These are phyloP conservation scores for Murraya koenigii DNA, from an alignment of 345 rosid species.

Conservation along the genomic window DNA sequence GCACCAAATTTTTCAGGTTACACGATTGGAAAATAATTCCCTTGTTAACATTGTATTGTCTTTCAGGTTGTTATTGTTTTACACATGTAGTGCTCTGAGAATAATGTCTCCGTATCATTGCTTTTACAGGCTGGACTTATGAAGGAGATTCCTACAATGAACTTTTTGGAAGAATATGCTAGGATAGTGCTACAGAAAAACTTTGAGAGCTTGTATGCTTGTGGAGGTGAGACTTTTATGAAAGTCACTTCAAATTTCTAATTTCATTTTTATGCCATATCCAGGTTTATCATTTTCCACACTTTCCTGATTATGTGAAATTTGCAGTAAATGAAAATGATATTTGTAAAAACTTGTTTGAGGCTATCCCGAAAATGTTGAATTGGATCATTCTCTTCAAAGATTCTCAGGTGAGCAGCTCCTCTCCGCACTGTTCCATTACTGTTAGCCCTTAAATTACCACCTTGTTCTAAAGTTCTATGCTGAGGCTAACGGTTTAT, in stretches of 20 bases:
- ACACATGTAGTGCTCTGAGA: slow-evolving; percentile 12
- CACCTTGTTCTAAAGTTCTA: not conserved
- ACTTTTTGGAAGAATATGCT: slow-evolving; percentile 66
- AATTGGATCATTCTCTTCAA: slow-evolving; percentile 69
- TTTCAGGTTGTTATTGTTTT: not conserved
- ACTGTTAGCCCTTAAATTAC: not conserved
- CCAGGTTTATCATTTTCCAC: slow-evolving; percentile 4
- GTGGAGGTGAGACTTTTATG: slow-evolving; percentile 63
- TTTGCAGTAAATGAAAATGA: slow-evolving; percentile 75
- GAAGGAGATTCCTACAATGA: slow-evolving; percentile 54
- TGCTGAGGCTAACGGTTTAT: slow-evolving; percentile 12
- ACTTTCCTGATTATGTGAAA: slow-evolving; percentile 21
- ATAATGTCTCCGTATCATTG: slow-evolving; percentile 16
- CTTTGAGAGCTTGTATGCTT: slow-evolving; percentile 83
- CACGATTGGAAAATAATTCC: slow-evolving; percentile 8
- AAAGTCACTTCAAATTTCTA: slow-evolving; percentile 10
- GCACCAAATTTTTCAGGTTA: slow-evolving; percentile 95
- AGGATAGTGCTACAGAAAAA: slow-evolving; percentile 66
- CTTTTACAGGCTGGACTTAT: slow-evolving; percentile 71
- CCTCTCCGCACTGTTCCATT: slow-evolving; percentile 10
- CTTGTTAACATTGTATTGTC: not conserved
- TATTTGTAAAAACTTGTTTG: slow-evolving; percentile 55
- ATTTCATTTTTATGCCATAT: not conserved
- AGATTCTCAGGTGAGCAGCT: slow-evolving; percentile 58
- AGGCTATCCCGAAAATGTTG: slow-evolving; percentile 71